Percentiles rank a stretch among this genome's conserved stretches.
phyloP scores from a whole-genome alignment of 257 asterid species.

The Coffea canephora region DNA sequence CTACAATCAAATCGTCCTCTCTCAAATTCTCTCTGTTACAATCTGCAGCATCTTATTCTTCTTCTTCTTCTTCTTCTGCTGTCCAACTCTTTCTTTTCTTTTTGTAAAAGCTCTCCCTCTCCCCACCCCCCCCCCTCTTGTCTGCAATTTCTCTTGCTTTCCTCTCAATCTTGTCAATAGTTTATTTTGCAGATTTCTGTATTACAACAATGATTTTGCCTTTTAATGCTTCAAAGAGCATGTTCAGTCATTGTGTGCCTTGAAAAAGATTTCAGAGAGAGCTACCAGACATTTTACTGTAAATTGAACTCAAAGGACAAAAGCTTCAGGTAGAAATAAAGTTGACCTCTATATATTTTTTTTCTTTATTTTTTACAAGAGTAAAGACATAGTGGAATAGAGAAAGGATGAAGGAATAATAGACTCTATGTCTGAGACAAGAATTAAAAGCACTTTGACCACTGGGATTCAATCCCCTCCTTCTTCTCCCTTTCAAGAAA shows the following conservation, averaged over 20 bases:
- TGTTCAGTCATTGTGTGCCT: not conserved
- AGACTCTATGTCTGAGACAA: not conserved
- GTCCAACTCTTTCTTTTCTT: no score
- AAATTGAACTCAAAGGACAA: not conserved
- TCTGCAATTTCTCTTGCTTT: no score
- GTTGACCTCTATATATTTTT: not conserved
- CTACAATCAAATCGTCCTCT: no score
- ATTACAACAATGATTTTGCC: not conserved
- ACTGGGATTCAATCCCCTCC: not conserved
- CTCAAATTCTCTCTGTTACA: no score
- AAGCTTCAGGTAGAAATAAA: not conserved
- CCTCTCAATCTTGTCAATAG: no score
- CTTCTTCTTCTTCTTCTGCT: no score
- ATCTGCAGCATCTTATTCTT: no score
- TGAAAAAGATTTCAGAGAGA: not conserved
- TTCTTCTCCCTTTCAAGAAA: not conserved
- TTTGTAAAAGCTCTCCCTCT: no score
- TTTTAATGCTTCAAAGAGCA: not conserved
- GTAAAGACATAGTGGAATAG: not conserved
- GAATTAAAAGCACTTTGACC: not conserved
- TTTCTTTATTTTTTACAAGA: not conserved
- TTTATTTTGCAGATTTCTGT: no score
- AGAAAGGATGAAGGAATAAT: not conserved
- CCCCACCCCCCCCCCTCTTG: no score
- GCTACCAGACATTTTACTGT: not conserved